These are phyloP conservation scores for Paxillus ammoniavirescens DNA, from an alignment of 768 basidiomycete species.

Conservation along the genomic window DNA sequence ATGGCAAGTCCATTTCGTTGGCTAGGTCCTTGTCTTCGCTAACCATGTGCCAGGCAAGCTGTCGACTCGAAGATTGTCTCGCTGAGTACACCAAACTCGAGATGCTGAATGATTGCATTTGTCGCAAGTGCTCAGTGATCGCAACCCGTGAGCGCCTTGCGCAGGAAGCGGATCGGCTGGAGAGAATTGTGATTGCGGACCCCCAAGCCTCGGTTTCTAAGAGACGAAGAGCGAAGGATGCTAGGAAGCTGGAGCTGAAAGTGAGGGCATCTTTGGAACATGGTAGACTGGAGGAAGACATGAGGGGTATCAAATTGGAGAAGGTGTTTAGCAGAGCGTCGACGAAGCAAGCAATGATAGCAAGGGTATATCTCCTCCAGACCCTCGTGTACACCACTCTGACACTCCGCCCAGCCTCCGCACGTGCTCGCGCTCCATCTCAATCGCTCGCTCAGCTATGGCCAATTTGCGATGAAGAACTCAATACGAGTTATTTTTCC, in stretches of 20 bases:
- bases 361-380: slow-evolving; percentile 52
- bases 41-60: slow-evolving; percentile 46
- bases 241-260: slow-evolving; percentile 57
- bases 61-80: slow-evolving; percentile 78
- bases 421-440: slow-evolving; percentile 85
- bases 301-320: slow-evolving; percentile 79
- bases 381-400: slow-evolving; percentile 7
- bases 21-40: slow-evolving; percentile 8
- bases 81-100: slow-evolving; percentile 89
- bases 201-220: slow-evolving; percentile 61
- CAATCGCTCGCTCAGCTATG: slow-evolving; percentile 86
- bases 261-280: slow-evolving; percentile 67
- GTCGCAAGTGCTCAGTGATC: slow-evolving; percentile 84
- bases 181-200: slow-evolving; percentile 31
- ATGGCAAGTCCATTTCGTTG: slow-evolving; percentile 43
- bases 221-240: slow-evolving; percentile 74
- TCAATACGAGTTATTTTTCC: slow-evolving; percentile 78
- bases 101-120: slow-evolving; percentile 86
- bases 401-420: slow-evolving; percentile 60
- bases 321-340: slow-evolving; percentile 71
- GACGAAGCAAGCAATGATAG: slow-evolving; percentile 91
- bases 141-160: slow-evolving; percentile 68
- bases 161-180: slow-evolving; percentile 60
- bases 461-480: slow-evolving; percentile 79
- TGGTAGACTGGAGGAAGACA: slow-evolving; percentile 79